These are phyloP conservation scores for Arachis stenosperma DNA, from an alignment of 306 rosid genomes.

Conservation along the genomic window DNA sequence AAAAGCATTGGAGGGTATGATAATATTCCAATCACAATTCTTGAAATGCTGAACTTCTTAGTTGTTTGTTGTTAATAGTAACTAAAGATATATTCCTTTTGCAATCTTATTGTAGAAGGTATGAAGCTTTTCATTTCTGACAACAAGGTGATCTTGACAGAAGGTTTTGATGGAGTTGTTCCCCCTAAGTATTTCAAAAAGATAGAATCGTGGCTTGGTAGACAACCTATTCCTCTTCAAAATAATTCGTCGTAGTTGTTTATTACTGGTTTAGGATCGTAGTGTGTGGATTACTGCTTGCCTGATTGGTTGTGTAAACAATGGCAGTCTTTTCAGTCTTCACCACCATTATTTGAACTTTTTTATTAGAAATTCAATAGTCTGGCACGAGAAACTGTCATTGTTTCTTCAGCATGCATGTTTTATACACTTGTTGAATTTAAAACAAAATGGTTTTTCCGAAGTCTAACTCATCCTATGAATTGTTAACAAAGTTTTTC, in stretches of 20 bases:
- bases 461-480: no score
- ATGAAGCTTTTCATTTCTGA: slow-evolving; percentile 91
- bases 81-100: not conserved
- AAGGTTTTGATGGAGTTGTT: slow-evolving; percentile 84
- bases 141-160: slow-evolving; percentile 84
- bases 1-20: slow-evolving; percentile 80
- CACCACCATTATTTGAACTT: no score
- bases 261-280: slow-evolving; percentile 5
- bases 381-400: no score
- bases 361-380: no score
- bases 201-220: slow-evolving; percentile 84
- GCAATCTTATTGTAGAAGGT: slow-evolving; percentile 62
- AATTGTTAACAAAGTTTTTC: no score
- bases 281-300: slow-evolving; percentile 13
- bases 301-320: not conserved
- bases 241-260: not conserved
- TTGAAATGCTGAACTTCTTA: slow-evolving; percentile 21
- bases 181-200: slow-evolving; percentile 69
- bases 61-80: not conserved
- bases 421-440: no score
- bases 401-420: no score
- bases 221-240: slow-evolving; percentile 60
- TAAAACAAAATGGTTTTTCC: no score
- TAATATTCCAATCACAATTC: slow-evolving; percentile 7
- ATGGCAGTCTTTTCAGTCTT: no score